Evolutionary conservation across 805 yeast species (phyloP).

Genomic region (Kodamaea sagamina): DNA sequence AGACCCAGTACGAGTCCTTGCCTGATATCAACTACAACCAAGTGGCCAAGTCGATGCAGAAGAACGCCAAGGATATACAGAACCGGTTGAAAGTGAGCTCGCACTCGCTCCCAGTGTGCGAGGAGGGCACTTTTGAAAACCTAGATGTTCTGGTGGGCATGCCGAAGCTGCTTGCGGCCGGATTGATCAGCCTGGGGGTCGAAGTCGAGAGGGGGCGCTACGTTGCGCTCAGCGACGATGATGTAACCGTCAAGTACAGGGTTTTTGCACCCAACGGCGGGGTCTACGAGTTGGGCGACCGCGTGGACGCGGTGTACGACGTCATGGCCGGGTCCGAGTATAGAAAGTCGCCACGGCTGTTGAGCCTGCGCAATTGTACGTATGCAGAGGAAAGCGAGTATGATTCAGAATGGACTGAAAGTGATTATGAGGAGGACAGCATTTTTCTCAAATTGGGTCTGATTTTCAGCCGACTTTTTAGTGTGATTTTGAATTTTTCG

Average conservation of each 20-base stretch:
- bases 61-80: slow-evolving; percentile 26
- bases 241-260: slow-evolving; percentile 43
- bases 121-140: slow-evolving; percentile 29
- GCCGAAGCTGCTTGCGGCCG: slow-evolving; percentile 46
- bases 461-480: slow-evolving; percentile 4
- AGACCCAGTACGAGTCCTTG: slow-evolving; percentile 44
- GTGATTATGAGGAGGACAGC: background rate
- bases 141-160: slow-evolving; percentile 43
- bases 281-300: slow-evolving; percentile 26
- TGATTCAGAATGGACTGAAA: slow-evolving; percentile 6
- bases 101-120: slow-evolving; percentile 32
- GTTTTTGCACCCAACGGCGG: slow-evolving; percentile 49
- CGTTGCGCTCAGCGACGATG: slow-evolving; percentile 45
- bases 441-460: slow-evolving; percentile 1
- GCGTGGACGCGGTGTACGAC: slow-evolving; percentile 21
- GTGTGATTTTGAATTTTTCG: background rate
- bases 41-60: slow-evolving; percentile 26
- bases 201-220: slow-evolving; percentile 49
- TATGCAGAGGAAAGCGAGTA: slow-evolving; percentile 28
- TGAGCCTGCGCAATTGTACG: slow-evolving; percentile 42
- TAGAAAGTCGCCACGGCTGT: slow-evolving; percentile 20
- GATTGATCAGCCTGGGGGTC: slow-evolving; percentile 53
- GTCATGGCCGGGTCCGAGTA: slow-evolving; percentile 20
- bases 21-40: slow-evolving; percentile 26
- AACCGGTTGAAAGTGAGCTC: slow-evolving; percentile 20